phyloP scores from a whole-genome alignment of 495 filamentous ascomycete genomes.

The Talaromyces nanjingensis region DNA sequence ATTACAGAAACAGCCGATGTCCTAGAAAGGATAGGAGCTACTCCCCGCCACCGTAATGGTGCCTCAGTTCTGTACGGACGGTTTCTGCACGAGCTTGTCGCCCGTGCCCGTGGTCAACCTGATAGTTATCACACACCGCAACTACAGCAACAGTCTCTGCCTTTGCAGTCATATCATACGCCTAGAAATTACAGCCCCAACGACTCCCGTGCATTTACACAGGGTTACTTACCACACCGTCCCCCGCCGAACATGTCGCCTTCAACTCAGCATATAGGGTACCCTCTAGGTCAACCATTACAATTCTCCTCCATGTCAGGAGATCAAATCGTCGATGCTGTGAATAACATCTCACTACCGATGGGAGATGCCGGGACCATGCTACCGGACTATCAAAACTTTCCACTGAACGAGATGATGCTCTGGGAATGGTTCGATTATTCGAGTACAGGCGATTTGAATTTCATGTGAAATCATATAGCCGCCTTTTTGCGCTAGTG shows the following conservation, averaged over 20 bases:
- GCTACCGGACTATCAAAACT: conserved; percentile 31
- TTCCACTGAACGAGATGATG: conserved; percentile 49
- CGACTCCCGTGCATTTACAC: not conserved
- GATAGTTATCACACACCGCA: not conserved
- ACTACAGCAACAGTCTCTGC: not conserved
- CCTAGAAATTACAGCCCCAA: not conserved
- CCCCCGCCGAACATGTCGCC: not conserved
- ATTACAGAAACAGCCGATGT: conserved; percentile 66
- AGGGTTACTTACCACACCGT: not conserved
- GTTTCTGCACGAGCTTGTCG: conserved; percentile 53
- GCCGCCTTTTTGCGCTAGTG: not conserved
- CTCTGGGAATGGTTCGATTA: conserved; percentile 56
- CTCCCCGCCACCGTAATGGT: conserved; percentile 57
- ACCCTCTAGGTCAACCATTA: conserved; percentile 34
- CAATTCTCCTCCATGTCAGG: conserved; percentile 65
- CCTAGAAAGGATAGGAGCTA: conserved; percentile 58
- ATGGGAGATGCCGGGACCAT: conserved; percentile 35
- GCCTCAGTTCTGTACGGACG: conserved; percentile 55
- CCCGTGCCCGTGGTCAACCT: conserved; percentile 22
- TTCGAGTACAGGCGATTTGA: conserved; percentile 40
- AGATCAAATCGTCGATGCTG: conserved; percentile 54
- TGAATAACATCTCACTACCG: conserved; percentile 50
- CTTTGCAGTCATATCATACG: not conserved
- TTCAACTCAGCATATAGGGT: not conserved
- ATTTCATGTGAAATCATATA: conserved; percentile 12